Evolutionary conservation across 1,284 basidiomycete genomes (phyloP).

Genomic region (Tilletia caries): DNA sequence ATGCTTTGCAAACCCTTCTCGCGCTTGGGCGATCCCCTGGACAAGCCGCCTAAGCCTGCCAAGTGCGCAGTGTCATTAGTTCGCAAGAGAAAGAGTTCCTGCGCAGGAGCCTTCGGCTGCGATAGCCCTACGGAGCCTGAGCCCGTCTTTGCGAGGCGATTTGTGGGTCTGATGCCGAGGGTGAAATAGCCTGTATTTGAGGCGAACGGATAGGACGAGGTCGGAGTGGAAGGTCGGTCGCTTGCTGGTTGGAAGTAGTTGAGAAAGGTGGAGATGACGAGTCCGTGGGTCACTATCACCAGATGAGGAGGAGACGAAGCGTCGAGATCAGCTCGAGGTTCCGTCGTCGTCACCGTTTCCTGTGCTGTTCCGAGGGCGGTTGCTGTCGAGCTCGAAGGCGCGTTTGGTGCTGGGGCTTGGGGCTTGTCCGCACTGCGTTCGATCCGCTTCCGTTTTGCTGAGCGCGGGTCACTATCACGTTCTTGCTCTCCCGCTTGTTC

Average conservation of each 20-base stretch:
- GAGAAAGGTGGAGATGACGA: conserved; percentile 46
- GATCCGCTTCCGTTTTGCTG: background rate
- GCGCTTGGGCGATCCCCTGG: background rate
- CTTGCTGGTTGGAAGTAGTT: conserved; percentile 24
- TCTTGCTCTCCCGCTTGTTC: background rate
- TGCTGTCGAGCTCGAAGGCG: background rate
- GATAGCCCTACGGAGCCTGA: background rate
- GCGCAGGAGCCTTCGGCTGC: background rate
- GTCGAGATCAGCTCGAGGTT: background rate
- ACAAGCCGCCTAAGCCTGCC: background rate
- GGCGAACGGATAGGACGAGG: conserved; percentile 28
- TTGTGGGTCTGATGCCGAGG: conserved; percentile 22
- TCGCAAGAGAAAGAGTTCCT: background rate
- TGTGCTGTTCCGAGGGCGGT: too few relatives aligned
- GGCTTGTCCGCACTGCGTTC: too few relatives aligned
- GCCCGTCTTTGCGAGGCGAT: background rate
- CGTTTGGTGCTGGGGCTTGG: too few relatives aligned
- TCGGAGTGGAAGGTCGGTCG: conserved; percentile 14
- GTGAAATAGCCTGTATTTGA: conserved; percentile 39
- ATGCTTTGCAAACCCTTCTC: conserved; percentile 10
- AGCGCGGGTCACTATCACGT: background rate
- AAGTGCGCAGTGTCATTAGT: conserved; percentile 7
- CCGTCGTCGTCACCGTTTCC: background rate
- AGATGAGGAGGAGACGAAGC: conserved; percentile 35
- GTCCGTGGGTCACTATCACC: conserved; percentile 44